Evolutionary conservation across 78 protist genomes (phyloP).

Genomic region (Dictyostelium brefeldianum): DNA sequence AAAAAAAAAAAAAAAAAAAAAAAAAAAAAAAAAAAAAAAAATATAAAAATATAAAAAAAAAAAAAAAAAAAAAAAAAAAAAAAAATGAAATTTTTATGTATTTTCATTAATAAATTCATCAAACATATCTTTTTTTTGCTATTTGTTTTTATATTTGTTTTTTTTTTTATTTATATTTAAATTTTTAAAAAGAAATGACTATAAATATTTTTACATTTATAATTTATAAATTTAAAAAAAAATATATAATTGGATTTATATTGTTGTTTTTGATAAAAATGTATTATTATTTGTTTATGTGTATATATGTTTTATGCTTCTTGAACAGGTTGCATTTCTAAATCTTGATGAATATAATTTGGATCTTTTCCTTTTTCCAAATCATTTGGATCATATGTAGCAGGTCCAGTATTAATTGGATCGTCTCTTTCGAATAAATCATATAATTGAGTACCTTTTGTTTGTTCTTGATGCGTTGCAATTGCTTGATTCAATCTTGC

Average conservation of each 20-base stretch:
- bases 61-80: too few relatives aligned
- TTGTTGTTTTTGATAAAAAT: neutral
- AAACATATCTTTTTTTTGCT: too few relatives aligned
- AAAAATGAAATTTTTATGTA: too few relatives aligned
- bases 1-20: too few relatives aligned
- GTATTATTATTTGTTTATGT: neutral
- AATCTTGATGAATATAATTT: neutral
- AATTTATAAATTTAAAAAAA: neutral
- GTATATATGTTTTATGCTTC: neutral
- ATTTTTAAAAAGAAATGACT: neutral
- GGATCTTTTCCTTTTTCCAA: conserved; percentile 1
- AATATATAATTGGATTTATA: neutral
- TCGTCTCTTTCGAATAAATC: conserved; percentile 68
- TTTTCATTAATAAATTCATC: too few relatives aligned
- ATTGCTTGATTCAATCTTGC: conserved; percentile 27
- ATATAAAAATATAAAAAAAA: too few relatives aligned
- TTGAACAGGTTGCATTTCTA: conserved; percentile 49
- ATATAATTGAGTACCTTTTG: conserved; percentile 39
- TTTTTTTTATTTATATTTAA: neutral
- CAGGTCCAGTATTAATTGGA: neutral
- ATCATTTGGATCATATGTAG: neutral
- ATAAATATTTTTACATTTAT: neutral
- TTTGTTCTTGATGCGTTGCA: conserved; percentile 25
- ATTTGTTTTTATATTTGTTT: neutral
- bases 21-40: too few relatives aligned